Base-by-base conservation (phyloP, 2,329 filamentous ascomycete genomes). In the Ambrosiella beaveri region DNA sequence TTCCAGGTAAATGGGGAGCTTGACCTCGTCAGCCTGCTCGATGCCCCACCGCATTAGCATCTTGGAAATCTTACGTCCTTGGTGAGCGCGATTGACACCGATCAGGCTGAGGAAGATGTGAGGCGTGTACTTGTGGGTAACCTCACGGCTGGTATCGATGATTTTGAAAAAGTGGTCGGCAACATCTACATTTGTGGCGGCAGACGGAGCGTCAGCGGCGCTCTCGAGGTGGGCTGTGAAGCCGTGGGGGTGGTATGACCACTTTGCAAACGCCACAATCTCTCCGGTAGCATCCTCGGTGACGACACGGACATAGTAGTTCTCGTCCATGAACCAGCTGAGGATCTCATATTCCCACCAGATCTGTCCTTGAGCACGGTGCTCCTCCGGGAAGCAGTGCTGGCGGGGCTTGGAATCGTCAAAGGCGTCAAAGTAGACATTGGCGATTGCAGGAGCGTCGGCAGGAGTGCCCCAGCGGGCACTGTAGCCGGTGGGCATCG, bases 191-290 rank as follows among this genome's bases (percentile, higher is more conserved):
- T 61, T 61, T 27, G 8, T 40, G 6, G 57, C 40, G 35, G 40
- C 39, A 9, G 57, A 41, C 11, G 51, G 51, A 9, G 40, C 11
- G 15, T 39, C n/a, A 19, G 40, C 37, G 19, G 35, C 7, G n/a
- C 8, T 38, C 7, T 13, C 35, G 4, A 44, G 51, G 6, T 44
- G 44, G 44, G 51, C 38, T 8, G 44, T 40, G 38, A 55, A 61
- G 41, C 59, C 59, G 17, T 52, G 37, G 19, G 56, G 59, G 38
- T 61, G 59, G 35, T 61, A 61, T 8, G 59, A 61, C 59, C 59
- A 61, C 39, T 61, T 61, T 9, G 56, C 56, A 61, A 58, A 61
- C 12, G 59, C 59, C 35, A 61, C 38, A 9, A 61, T 56, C 36
- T 61, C 39, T 2, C 56, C 54, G 8, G 47, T 56, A 11, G 19